Evolutionary conservation across 106 monocot genomes (phyloP).

Genomic region (Apostasia ramifera): DNA sequence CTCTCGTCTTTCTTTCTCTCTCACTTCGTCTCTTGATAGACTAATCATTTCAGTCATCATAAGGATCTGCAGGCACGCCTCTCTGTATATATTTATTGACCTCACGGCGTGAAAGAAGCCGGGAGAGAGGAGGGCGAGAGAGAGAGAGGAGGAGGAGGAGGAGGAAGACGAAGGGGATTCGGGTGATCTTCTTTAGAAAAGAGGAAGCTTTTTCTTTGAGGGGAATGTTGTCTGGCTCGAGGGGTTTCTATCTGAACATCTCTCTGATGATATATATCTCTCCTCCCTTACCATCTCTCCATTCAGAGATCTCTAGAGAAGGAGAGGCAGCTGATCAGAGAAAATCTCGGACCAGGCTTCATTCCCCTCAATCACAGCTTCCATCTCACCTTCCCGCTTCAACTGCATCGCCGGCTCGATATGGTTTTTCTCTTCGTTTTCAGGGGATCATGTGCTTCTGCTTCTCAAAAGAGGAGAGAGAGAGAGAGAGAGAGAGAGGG

Average conservation of each 20-base stretch:
- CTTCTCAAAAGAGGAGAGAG: too few species aligned
- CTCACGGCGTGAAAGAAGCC: constrained; percentile 9
- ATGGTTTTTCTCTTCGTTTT: too few species aligned
- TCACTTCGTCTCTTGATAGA: not conserved
- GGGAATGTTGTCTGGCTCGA: constrained; percentile 33
- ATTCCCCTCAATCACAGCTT: constrained; percentile 87
- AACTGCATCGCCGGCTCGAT: too few species aligned
- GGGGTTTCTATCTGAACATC: not conserved
- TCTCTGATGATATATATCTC: too few species aligned
- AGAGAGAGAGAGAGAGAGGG: too few species aligned
- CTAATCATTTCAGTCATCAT: constrained; percentile 25
- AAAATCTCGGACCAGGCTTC: constrained; percentile 83
- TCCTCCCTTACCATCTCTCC: not conserved
- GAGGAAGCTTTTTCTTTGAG: constrained; percentile 26
- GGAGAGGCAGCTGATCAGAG: too few species aligned
- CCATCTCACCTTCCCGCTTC: constrained; percentile 5
- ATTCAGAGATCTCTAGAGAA: not conserved
- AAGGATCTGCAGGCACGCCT: not conserved
- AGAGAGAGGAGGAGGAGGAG: not conserved
- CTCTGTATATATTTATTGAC: not conserved
- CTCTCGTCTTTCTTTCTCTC: not conserved
- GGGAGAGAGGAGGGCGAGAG: constrained; percentile 1
- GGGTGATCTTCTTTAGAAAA: not conserved
- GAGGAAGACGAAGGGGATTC: not conserved
- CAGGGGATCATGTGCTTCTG: too few species aligned